Evolutionary conservation across 2,329 filamentous ascomycete genomes (phyloP), one percentile per base, ranked within the genome.

Genomic region (Lojkania enalia): DNA sequence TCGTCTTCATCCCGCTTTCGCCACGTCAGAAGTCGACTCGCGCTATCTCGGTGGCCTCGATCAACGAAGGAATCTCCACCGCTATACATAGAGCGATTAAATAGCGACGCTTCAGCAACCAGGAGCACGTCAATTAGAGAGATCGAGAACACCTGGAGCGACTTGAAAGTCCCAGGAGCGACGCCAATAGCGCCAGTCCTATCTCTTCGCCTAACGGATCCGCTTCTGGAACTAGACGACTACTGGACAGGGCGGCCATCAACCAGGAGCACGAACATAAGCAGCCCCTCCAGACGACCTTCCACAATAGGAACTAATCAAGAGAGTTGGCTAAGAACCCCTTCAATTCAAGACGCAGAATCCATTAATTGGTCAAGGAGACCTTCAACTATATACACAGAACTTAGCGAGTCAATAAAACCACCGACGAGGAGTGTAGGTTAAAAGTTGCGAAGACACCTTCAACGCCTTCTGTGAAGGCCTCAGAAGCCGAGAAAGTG

Each of bases 1-100:
- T 51, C 49, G 0, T 48, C 50, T 2, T 48, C 56, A 15, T 32
- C 46, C 7, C 48, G 57, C 3, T 42, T 55, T n/a, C 52, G 52
- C 9, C 44, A 44, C 11, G 19, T 54, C 12, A 44, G 48, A 11
- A 48, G 44, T 16, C 45, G 46, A 5, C 27, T 48, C 3, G 42
- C 54, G 4, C 44, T 61, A 3, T 46, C 45, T 2, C 51, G 44
- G 2, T 61, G 57, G 58, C 57, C 58, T 20, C 42, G 45, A 21
- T 46, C 46, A 6, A 23, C 42, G 25, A 48, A 45, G 27, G 30
- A 31, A n/a, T 35, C 31, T 14, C 37, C 45, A 15, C 20, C 40
- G 4, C 20, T 47, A n/a, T 39, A 47, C 5, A 30, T 36, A 0
- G 29, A 36, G 9, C 19, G 49, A 4, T 20, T 54, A 3, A 29